These are phyloP conservation scores for Claviceps maximensis DNA, from an alignment of 2,329 filamentous ascomycete species.

Conservation along the genomic window DNA sequence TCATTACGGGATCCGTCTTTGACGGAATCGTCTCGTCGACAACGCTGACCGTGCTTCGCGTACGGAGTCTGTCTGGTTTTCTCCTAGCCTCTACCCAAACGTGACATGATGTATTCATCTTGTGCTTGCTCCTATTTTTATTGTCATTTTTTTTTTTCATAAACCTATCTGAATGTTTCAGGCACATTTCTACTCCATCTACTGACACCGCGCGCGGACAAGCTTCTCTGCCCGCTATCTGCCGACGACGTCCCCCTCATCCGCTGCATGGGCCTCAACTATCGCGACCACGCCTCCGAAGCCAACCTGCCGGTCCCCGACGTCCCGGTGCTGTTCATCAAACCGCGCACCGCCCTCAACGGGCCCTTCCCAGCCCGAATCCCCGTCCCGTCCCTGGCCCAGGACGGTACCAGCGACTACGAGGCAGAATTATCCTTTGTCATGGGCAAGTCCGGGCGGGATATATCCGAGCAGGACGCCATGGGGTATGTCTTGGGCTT, in stretches of 20 bases:
- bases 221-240: constrained; percentile 22
- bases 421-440: constrained; percentile 27
- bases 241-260: constrained; percentile 24
- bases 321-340: constrained; percentile 24
- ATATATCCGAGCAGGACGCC: constrained; percentile 23
- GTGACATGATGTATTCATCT: no score
- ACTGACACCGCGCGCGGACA: background rate
- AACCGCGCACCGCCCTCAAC: constrained; percentile 23
- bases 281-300: constrained; percentile 26
- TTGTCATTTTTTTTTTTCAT: background rate
- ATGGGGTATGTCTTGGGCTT: constrained; percentile 27
- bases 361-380: constrained; percentile 19
- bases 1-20: constrained; percentile 1
- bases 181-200: no score
- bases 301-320: constrained; percentile 23
- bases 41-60: background rate
- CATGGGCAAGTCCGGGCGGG: constrained; percentile 26
- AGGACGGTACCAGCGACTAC: constrained; percentile 24
- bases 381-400: constrained; percentile 11
- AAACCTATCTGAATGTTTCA: no score
- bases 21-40: background rate
- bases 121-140: background rate
- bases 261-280: constrained; percentile 33
- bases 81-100: no score
- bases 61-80: background rate